Evolutionary conservation across 805 yeast genomes (phyloP).

Genomic region (Cyberlindnera saturnus): DNA sequence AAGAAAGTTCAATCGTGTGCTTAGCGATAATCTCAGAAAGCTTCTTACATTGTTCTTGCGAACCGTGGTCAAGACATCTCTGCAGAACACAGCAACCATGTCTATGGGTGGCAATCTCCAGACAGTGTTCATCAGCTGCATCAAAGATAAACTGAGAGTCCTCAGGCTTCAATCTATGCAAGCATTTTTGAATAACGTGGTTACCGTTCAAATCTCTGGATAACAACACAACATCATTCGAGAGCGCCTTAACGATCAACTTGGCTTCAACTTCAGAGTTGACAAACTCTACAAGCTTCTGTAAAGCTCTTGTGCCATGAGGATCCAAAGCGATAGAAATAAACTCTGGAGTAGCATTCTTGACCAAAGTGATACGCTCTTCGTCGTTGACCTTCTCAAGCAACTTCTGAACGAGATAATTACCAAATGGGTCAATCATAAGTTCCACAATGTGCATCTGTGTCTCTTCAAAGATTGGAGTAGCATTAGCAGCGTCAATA

Average conservation of each 20-base stretch:
- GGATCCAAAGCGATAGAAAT: slow-evolving; percentile 83
- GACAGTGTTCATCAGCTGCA: slow-evolving; percentile 67
- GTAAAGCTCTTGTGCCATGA: slow-evolving; percentile 95
- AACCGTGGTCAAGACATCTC: slow-evolving; percentile 89
- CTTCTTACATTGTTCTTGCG: slow-evolving; percentile 57
- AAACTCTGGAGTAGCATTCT: slow-evolving; percentile 66
- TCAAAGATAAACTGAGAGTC: slow-evolving; percentile 86
- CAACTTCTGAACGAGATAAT: slow-evolving; percentile 85
- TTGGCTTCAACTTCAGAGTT: slow-evolving; percentile 64
- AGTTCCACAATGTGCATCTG: slow-evolving; percentile 72
- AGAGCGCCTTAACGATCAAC: slow-evolving; percentile 52
- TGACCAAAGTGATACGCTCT: slow-evolving; percentile 65
- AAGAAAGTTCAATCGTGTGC: slow-evolving; percentile 61
- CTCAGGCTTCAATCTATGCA: slow-evolving; percentile 60
- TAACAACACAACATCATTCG: slow-evolving; percentile 68
- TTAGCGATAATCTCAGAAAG: slow-evolving; percentile 64
- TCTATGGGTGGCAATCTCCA: slow-evolving; percentile 85
- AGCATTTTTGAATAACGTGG: slow-evolving; percentile 91
- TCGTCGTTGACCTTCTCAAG: slow-evolving; percentile 67
- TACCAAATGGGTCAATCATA: slow-evolving; percentile 97
- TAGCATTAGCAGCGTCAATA: slow-evolving; percentile 53
- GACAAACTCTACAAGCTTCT: slow-evolving; percentile 82
- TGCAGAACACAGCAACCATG: slow-evolving; percentile 98
- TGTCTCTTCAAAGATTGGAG: slow-evolving; percentile 76
- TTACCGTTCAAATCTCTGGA: slow-evolving; percentile 93